These are phyloP conservation scores for Leersia perrieri DNA, from an alignment of 176 grass and related monocot genomes.

Conservation along the genomic window DNA sequence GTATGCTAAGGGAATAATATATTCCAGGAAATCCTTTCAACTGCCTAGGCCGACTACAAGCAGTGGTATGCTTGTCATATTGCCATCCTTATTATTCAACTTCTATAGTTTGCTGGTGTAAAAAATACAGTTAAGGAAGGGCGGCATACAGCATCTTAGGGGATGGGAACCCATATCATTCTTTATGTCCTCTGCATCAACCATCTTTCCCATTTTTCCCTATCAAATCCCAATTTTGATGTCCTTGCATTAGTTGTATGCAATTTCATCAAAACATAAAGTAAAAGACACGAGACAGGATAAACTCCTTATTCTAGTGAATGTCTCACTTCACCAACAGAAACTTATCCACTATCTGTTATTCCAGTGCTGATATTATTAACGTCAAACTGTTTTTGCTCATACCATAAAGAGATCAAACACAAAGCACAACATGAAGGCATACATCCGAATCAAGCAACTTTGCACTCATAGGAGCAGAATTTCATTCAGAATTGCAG, in stretches of 20 bases:
- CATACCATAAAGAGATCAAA: background rate
- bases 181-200: slow-evolving; percentile 57
- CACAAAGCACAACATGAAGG: background rate
- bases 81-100: background rate
- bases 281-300: background rate
- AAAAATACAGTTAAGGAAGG: slow-evolving; percentile 38
- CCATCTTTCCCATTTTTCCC: slow-evolving; percentile 71
- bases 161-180: slow-evolving; percentile 37
- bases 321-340: background rate
- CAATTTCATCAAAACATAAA: slow-evolving; percentile 24
- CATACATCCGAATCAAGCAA: background rate
- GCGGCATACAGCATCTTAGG: slow-evolving; percentile 60
- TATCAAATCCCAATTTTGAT: slow-evolving; percentile 74
- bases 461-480: background rate
- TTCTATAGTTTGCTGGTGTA: slow-evolving; percentile 15
- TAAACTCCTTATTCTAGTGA: background rate
- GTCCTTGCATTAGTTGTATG: slow-evolving; percentile 44
- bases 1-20: background rate
- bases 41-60: background rate
- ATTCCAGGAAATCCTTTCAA: background rate
- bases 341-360: background rate
- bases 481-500: background rate
- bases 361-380: background rate
- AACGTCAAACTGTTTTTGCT: background rate
- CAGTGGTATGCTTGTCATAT: background rate